Percentiles rank a stretch among this genome's conserved stretches.
Evolutionary conservation across 1,139 yeast species (phyloP).

Genomic region (Tardiomyces digboiensis): DNA sequence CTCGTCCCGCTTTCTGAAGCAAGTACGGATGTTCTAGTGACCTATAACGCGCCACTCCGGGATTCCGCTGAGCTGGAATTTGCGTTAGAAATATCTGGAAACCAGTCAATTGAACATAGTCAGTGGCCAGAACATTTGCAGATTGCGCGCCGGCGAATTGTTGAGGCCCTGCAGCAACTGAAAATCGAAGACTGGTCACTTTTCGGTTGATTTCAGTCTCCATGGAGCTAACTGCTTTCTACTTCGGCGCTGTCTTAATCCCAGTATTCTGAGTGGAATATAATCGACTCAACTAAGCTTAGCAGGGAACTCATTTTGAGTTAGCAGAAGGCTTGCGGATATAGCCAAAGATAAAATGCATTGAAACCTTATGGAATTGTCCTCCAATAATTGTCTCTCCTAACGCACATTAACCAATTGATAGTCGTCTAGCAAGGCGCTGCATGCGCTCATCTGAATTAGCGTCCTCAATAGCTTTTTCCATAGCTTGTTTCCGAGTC

Average conservation of each 20-base stretch:
- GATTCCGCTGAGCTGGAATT: background rate
- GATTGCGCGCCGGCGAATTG: background rate
- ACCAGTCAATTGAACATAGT: background rate
- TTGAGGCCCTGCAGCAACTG: background rate
- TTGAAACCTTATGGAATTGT: no score
- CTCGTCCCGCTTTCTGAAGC: background rate
- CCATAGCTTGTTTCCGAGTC: slow-evolving; percentile 33
- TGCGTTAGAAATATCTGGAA: background rate
- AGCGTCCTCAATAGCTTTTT: slow-evolving; percentile 36
- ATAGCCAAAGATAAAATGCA: no score
- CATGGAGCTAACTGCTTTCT: no score
- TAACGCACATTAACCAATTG: slow-evolving; percentile 11
- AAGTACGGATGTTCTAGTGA: background rate
- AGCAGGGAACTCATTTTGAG: no score
- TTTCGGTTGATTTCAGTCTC: background rate
- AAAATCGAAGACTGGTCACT: background rate
- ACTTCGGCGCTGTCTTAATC: no score
- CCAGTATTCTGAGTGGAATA: no score
- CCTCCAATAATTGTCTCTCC: no score
- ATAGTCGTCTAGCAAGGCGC: slow-evolving; percentile 25
- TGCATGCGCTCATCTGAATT: slow-evolving; percentile 25
- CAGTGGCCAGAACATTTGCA: background rate
- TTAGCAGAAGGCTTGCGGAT: no score
- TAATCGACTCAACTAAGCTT: no score
- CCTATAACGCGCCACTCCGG: background rate